Evolutionary conservation across 2,329 filamentous ascomycete genomes (phyloP), one percentile per base, ranked within the genome.

Genomic region (Colletotrichum nymphaeae): DNA sequence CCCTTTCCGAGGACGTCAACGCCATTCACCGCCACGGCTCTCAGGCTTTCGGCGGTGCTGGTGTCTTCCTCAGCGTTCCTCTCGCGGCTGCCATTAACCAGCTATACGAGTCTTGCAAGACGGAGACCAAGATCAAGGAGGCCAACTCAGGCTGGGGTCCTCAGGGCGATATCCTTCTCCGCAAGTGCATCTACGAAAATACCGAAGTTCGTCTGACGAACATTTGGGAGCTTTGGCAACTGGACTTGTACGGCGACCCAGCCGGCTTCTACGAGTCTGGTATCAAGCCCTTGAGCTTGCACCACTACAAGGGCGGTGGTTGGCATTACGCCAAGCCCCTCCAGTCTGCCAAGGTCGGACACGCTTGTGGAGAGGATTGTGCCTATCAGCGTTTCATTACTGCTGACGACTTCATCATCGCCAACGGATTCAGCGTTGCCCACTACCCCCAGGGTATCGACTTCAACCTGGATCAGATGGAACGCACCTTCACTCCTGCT

Each of bases 181-280:
- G 89, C 67, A 89, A 91, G 77, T 92, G 90, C 80, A 88, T 92
- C 77, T 92, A 92, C 81, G 87, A 90, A 76, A 87, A 92, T 79
- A 90, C 90, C 2, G 85, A 88, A 42, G 88, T 88, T 11, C 86
- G 87, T n/a, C 80, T 92, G 64, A 90, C 88, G 2, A 84, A 87
- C 16, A 81, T 92, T 69, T 86, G 86, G 77, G 88, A 89, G 46
- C 84, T 92, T 14, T 91, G 88, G 82, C 90, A 92, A 79, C 84
- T 92, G 28, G 90, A 92, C 77, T 82, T 92, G 59, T 85, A 87
- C 70, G 88, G 87, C 60, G 89, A 92, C 77, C 88, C 89, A 4
- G 89, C 89, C 0, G 90, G 90, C 5, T 91, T 92, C 81, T 92
- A 92, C 80, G 90, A 92, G 81, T 87, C 88, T 52, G 89, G 89